Evolutionary conservation across 2,329 filamentous ascomycete species (phyloP), one percentile per base, ranked within the genome.

Genomic region (Trichophyton simii): DNA sequence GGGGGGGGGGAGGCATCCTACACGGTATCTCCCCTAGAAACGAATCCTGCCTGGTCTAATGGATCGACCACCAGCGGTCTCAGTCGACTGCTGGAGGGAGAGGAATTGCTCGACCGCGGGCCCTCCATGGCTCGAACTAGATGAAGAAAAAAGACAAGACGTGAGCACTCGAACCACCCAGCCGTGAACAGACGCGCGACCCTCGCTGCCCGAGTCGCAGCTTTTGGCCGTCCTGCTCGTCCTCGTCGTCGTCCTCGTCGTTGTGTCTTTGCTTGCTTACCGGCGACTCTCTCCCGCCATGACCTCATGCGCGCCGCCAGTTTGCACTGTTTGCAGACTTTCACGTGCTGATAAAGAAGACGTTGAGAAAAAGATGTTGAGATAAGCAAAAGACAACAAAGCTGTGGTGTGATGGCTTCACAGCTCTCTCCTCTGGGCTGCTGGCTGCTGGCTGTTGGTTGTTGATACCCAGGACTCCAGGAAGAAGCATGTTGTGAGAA

Each of bases 21-120:
- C 91, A 88, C 87, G 57, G 81, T 88, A 73, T 97, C 92, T 59
- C 92, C 92, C 71, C 96, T 96, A 1, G 91, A 96, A 3, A 89
- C 89, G 66, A 96, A 80, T 1, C 92, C 91, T 66, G 95, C 87
- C 63, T 80, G 82, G 67, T 95, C 88, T 31, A 97, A 78, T 13
- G 88, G 83, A 72, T 96, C 91, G 62, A 52, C 87, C 83, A 63
- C 86, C 81, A 4, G 38, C 11, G 88, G 87, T 72, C 87, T 91
- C 65, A 95, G 77, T 65, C 88, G 81, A 63, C 82, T 83, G 84
- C 87, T 89, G 54, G 59, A 52, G 15, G 58, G 60, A 22, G 58
- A 57, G 42, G 62, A 59, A 13, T 63, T 61, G 13, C 25, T 38
- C 38, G 57, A 60, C 38, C 61, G 64, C 34, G 60, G 42, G 15